These are phyloP conservation scores for Globisporangium alternatum DNA, from an alignment of 352 stramenopile genomes.

Conservation along the genomic window DNA sequence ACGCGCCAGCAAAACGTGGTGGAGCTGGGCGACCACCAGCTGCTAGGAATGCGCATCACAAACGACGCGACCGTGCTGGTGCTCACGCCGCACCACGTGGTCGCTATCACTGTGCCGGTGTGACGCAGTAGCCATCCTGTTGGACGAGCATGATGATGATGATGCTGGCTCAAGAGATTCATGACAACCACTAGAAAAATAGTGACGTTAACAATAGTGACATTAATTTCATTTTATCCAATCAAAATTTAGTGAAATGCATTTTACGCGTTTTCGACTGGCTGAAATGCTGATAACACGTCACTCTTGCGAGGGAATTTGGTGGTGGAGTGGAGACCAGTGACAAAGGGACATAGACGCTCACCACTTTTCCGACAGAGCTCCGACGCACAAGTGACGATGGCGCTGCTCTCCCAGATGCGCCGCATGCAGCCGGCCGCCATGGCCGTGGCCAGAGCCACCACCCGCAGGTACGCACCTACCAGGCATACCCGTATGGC, in stretches of 20 bases:
- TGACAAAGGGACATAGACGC: constrained; percentile 8
- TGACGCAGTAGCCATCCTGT: neutral
- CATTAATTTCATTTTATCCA: neutral
- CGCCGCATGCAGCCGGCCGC: constrained; percentile 55
- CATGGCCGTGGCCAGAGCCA: constrained; percentile 27
- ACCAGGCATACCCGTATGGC: neutral
- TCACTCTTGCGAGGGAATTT: constrained; percentile 21
- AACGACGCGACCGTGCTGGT: constrained; percentile 44
- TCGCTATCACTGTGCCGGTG: constrained; percentile 27
- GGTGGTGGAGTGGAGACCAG: constrained; percentile 21
- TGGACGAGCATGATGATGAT: neutral
- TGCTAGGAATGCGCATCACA: constrained; percentile 59
- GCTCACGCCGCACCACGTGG: constrained; percentile 46
- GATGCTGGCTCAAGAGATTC: neutral
- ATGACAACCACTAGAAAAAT: neutral
- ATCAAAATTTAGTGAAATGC: neutral
- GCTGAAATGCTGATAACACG: neutral
- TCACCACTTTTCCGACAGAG: constrained; percentile 24
- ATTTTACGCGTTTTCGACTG: neutral
- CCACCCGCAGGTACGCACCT: constrained; percentile 24
- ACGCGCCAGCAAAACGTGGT: constrained; percentile 66
- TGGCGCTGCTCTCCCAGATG: constrained; percentile 56
- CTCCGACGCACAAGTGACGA: constrained; percentile 16
- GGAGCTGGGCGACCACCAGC: constrained; percentile 60
- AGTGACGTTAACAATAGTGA: constrained; percentile 5